Conservation (phyloP, 495 filamentous ascomycete genomes). For the Staphylotrichum longicolle region DNA sequence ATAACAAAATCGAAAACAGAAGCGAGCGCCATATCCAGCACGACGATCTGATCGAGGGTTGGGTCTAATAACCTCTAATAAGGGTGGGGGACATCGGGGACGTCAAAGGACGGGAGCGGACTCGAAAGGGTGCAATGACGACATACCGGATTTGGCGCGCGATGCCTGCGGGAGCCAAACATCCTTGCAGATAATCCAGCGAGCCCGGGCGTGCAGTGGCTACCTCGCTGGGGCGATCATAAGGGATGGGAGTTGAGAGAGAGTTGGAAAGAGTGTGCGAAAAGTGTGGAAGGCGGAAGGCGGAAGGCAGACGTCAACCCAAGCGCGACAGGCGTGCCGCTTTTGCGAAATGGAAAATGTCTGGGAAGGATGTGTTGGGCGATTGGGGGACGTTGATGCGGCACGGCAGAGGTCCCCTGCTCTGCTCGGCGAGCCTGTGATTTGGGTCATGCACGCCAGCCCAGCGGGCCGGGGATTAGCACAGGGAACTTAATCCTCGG, state of each 20-base stretch:
- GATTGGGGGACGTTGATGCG: constrained; percentile 1
- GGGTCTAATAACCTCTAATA: too few relatives aligned
- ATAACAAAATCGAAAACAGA: too few relatives aligned
- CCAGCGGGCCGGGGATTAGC: not conserved
- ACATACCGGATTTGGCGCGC: constrained; percentile 48
- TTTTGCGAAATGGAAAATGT: constrained; percentile 4
- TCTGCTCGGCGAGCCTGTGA: not conserved
- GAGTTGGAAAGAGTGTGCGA: too few relatives aligned
- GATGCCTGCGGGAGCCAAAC: constrained; percentile 49
- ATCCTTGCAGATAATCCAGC: constrained; percentile 33
- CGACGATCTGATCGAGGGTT: too few relatives aligned
- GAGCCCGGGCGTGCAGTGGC: constrained; percentile 16
- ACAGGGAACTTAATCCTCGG: too few relatives aligned
- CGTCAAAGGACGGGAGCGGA: too few relatives aligned
- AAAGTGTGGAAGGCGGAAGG: too few relatives aligned
- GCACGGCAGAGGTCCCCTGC: not conserved
- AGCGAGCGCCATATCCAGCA: too few relatives aligned
- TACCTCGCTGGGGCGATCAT: constrained; percentile 27
- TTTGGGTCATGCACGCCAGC: constrained; percentile 1
- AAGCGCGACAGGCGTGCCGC: not conserved
- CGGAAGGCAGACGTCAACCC: too few relatives aligned
- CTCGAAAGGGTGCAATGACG: constrained; percentile 26
- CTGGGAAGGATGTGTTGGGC: constrained; percentile 2
- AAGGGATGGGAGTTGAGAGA: not conserved
- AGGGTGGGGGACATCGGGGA: too few relatives aligned